Base-by-base conservation (phyloP, 139 green algal genomes). In the Raphidocelis subcapitata region DNA sequence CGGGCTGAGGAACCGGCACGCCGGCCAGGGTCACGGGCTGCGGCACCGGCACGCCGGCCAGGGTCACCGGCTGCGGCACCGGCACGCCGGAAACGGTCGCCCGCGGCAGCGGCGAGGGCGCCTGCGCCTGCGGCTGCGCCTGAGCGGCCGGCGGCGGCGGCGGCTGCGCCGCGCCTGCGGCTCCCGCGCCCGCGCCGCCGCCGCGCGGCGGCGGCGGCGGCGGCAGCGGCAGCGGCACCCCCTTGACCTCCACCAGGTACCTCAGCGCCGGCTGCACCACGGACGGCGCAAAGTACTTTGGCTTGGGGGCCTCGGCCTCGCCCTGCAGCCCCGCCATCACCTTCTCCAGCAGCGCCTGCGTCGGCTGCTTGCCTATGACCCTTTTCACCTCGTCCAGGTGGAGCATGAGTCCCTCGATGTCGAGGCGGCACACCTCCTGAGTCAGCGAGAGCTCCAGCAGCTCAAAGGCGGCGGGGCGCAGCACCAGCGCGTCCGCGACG, bases 241-340 rank as follows among this genome's bases (percentile, higher is more conserved):
- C 21, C 23, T 20, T 21, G 23, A 55, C 20, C 55, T 31, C 26
- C 20, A 64, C 31, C 26, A 47, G 52, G 41, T 60, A 82, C 70
- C 63, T 75, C 26, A 79, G 65, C 35, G 72, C 60, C 3, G 71
- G 77, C 60, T 74, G 72, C 16, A 82, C 75, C 57, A 82, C 71
- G 12, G 62, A 75, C 3, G 77, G 64, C 54, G 32, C 41, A 5
- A 51, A 69, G 49, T 82, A 82, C 23, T 54, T 73, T 5, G 77
- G 71, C 31, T 29, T 28, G 3, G 71, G 70, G 26, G 71, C 70
- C 73, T 18, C 46, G 26, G 36, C 65, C 56, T 37, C 33, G n/a
- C 26, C 47, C 47, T 23, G 26, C 31, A 76, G 20, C 21, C 44
- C 28, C 44, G 59, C 70, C 70, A 76, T 76, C 5, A 82, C 26